Evolutionary conservation across 106 monocot species (phyloP).

Genomic region (Narthecium ossifragum): DNA sequence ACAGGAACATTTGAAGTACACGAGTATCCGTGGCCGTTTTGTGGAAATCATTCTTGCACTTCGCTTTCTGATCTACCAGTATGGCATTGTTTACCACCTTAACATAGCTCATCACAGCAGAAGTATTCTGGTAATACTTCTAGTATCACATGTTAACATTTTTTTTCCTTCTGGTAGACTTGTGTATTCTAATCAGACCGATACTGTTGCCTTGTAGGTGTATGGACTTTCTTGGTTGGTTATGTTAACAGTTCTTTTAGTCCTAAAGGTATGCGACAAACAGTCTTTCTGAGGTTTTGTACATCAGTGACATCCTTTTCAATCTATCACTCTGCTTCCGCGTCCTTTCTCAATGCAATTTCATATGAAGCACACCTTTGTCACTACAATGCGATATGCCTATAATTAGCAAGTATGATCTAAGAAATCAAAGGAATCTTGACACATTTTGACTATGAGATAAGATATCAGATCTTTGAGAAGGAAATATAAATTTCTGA

Average conservation of each 20-base stretch:
- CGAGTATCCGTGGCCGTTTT: constrained; percentile 44
- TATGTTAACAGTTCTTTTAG: constrained; percentile 73
- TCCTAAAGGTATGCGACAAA: constrained; percentile 51
- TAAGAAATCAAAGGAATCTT: no score
- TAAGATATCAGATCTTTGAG: no score
- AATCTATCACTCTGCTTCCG: no score
- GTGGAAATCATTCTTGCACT: constrained; percentile 75
- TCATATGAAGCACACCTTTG: no score
- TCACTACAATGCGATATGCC: no score
- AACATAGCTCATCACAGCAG: constrained; percentile 69
- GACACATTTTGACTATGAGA: no score
- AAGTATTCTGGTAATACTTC: constrained; percentile 58
- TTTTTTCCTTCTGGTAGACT: background rate
- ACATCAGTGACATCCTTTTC: no score
- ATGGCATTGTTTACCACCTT: constrained; percentile 95
- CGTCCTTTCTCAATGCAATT: no score
- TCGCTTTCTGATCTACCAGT: constrained; percentile 85
- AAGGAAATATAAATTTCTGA: no score
- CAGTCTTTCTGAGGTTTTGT: background rate
- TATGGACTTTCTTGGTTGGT: constrained; percentile 94
- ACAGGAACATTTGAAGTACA: constrained; percentile 67
- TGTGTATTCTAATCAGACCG: no score
- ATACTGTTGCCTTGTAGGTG: constrained; percentile 38
- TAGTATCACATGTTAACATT: background rate
- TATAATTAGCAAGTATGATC: no score